phyloP scores from a whole-genome alignment of 805 yeast genomes.

The Naumovozyma dairenensis region DNA sequence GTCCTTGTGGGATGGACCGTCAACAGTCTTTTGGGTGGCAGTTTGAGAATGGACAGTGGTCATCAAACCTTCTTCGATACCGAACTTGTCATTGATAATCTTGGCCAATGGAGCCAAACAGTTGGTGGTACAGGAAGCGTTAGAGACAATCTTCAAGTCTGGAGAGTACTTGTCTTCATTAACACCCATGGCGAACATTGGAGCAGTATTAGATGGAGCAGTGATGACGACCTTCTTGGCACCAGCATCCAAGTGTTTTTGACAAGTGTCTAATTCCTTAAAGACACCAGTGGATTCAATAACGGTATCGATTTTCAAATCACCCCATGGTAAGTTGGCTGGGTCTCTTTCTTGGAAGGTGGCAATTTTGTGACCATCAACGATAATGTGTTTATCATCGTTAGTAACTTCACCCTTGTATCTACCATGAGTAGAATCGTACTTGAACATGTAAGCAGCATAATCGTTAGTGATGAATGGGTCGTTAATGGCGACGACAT shows the following conservation, averaged over 20 bases:
- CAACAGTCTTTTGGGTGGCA: constrained; percentile 66
- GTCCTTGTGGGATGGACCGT: constrained; percentile 70
- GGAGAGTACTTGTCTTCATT: constrained; percentile 48
- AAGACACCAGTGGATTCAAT: constrained; percentile 67
- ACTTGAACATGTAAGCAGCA: constrained; percentile 68
- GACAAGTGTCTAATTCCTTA: constrained; percentile 55
- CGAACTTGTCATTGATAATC: constrained; percentile 54
- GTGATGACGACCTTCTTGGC: constrained; percentile 66
- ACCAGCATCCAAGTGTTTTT: constrained; percentile 62
- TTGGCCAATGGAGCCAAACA: constrained; percentile 68
- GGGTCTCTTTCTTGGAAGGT: constrained; percentile 63
- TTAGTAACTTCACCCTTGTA: constrained; percentile 48
- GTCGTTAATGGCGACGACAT: constrained; percentile 59
- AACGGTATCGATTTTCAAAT: constrained; percentile 49
- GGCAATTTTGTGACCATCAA: constrained; percentile 41
- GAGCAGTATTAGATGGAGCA: constrained; percentile 63
- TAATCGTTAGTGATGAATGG: constrained; percentile 60
- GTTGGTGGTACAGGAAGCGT: constrained; percentile 68
- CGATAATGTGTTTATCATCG: constrained; percentile 42
- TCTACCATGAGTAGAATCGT: constrained; percentile 62
- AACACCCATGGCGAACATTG: constrained; percentile 67
- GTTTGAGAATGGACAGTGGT: constrained; percentile 66
- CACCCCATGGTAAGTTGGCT: constrained; percentile 59
- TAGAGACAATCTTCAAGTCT: constrained; percentile 51
- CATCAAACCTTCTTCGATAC: constrained; percentile 67